Base-by-base conservation (phyloP, 768 basidiomycete species). In the Gloeopeniophorella convolvens region DNA sequence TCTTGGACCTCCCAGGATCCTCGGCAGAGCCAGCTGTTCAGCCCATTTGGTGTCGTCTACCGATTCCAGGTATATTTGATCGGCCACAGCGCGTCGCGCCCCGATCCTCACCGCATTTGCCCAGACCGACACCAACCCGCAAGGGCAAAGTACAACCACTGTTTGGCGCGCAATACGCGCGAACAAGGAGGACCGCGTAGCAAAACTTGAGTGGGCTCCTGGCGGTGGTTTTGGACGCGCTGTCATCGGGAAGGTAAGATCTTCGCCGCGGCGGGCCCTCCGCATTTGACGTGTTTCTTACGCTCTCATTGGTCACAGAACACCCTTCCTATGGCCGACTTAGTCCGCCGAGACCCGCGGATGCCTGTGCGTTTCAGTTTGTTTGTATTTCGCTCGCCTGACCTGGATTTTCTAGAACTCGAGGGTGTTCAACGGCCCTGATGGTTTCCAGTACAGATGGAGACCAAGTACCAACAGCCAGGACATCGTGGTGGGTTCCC, bases 1-100 rank as follows among this genome's bases (percentile, higher is more conserved):
- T 87, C 82, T 46, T 92, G 89, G 89, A 90, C 89, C 39, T 88
- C 83, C 68, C 81, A 84, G 60, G 88, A 91, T 66, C 83, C 86
- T 60, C 83, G 86, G 42, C 83, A 89, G 65, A 91, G 89, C 61
- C 73, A 79, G 44, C 75, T 92, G 51, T 91, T 89, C 71, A 88
- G 85, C 62, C 76, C 80, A 27, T 87, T 81, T 78, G 87, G 87
- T 51, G 75, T 87, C 46, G 71, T 85, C 56, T 90, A 89, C 68
- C 83, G 85, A 62, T 89, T 89, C 68, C 78, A 83, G 68, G 87
- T 86, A 62, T 58, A 72, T 46, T n/a, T 8, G 8, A 30, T 48
- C 42, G 26, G 62, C 28, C 26, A 49, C 48, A 63, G 55, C 54
- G 57, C 46, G 15, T 55, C 43, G 43, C 40, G 45, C 50, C 48